A percentile compares a stretch with the other conserved stretches of the same genome.
phyloP scores from a whole-genome alignment of 1,139 yeast species.

The Hemisphaericaspora subhashii region DNA sequence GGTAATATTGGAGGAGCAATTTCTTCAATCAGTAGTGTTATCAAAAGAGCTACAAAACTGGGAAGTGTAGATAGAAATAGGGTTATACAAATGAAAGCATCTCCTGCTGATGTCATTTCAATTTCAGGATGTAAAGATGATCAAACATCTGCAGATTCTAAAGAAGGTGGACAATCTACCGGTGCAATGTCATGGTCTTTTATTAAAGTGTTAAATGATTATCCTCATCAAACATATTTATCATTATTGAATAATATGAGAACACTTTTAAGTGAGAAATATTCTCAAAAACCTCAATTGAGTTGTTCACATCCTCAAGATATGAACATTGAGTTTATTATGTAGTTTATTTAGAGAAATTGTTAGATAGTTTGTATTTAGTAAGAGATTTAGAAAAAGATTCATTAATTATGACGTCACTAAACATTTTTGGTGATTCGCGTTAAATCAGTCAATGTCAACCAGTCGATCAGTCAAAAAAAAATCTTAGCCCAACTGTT shows the following conservation, averaged over 20 bases:
- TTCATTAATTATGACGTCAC: neutral
- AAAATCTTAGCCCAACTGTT: no score
- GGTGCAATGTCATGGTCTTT: slow-evolving; percentile 96
- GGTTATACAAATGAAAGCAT: slow-evolving; percentile 55
- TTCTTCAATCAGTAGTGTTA: slow-evolving; percentile 43
- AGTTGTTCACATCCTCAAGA: slow-evolving; percentile 84
- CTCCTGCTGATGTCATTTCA: slow-evolving; percentile 86
- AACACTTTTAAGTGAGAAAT: slow-evolving; percentile 61
- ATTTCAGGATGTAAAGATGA: slow-evolving; percentile 90
- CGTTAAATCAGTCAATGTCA: no score
- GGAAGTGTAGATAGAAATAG: slow-evolving; percentile 26
- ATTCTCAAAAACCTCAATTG: slow-evolving; percentile 85
- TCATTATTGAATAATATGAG: slow-evolving; percentile 81
- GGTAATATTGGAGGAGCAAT: slow-evolving; percentile 64
- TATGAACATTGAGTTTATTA: slow-evolving; percentile 60
- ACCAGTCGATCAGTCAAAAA: no score
- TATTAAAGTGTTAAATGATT: slow-evolving; percentile 61
- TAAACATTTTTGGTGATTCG: no score
- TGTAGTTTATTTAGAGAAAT: no score
- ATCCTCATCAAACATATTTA: slow-evolving; percentile 73
- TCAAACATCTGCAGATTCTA: slow-evolving; percentile 77
- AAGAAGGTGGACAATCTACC: slow-evolving; percentile 71
- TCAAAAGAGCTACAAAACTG: slow-evolving; percentile 38
- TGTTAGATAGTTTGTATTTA: no score
- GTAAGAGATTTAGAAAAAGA: neutral